Conservation (phyloP, 805 yeast species). For the Candida coquimbonensis region DNA sequence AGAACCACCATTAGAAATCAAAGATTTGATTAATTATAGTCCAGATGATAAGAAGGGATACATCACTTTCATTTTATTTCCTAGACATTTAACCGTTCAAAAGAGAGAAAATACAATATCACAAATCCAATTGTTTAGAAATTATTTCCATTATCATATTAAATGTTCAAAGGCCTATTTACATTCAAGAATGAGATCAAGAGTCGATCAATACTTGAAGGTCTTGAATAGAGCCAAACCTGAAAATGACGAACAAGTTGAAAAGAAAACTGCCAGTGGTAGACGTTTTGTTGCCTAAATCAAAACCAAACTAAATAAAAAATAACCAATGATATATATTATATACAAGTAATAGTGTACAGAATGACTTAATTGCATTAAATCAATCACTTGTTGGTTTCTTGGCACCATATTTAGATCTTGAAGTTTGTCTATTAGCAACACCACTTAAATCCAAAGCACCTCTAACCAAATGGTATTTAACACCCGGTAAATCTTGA, state of each 20-base stretch:
- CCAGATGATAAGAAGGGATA: conserved; percentile 43
- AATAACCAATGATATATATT: conserved; percentile 1
- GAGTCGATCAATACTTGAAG: conserved; percentile 91
- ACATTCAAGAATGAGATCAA: conserved; percentile 96
- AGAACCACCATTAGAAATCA: conserved; percentile 89
- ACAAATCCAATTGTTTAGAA: conserved; percentile 87
- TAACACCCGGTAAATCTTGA: conserved; percentile 97
- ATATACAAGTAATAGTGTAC: conserved; percentile 7
- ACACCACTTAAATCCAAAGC: conserved; percentile 91
- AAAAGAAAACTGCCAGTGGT: conserved; percentile 28
- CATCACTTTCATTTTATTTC: conserved; percentile 70
- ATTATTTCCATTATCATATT: conserved; percentile 97
- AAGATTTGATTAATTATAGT: conserved; percentile 33
- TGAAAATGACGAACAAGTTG: conserved; percentile 70
- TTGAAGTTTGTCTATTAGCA: conserved; percentile 81
- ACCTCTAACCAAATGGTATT: conserved; percentile 90
- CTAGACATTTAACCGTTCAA: conserved; percentile 62
- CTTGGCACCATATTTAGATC: conserved; percentile 93
- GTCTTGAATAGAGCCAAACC: conserved; percentile 96
- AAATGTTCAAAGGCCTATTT: conserved; percentile 97
- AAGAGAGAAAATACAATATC: conserved; percentile 83
- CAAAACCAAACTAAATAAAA: not conserved
- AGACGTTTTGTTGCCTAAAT: conserved; percentile 21
- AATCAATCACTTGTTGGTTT: conserved; percentile 47
- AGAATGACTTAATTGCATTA: not conserved